Conservation (phyloP, 176 grass and related monocot species). For the Saccharum officinarum region DNA sequence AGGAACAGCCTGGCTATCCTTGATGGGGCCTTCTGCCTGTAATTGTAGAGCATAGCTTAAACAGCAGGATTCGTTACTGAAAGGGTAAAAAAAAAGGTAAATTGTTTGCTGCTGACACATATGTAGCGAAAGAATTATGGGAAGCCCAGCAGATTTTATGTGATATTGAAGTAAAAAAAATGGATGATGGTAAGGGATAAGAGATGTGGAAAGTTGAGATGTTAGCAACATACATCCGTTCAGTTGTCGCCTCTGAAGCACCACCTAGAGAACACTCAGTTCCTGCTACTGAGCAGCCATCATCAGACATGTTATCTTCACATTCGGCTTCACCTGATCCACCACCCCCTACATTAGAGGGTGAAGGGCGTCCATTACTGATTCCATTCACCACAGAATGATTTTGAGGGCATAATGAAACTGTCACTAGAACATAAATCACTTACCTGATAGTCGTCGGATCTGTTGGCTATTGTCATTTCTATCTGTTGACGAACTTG, state of each 20-base stretch:
- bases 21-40: constrained; percentile 63
- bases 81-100: background rate
- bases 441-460: constrained; percentile 36
- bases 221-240: constrained; percentile 35
- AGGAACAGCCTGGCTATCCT: constrained; percentile 57
- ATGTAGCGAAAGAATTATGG: background rate
- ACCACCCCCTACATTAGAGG: constrained; percentile 26
- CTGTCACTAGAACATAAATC: constrained; percentile 16
- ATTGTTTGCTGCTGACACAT: background rate
- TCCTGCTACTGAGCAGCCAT: constrained; percentile 62
- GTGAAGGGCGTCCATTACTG: constrained; percentile 17
- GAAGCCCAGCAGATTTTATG: background rate
- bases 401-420: constrained; percentile 29
- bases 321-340: constrained; percentile 51
- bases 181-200: background rate
- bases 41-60: constrained; percentile 33
- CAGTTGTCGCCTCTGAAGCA: constrained; percentile 53
- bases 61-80: background rate
- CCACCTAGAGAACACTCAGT: constrained; percentile 62
- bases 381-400: constrained; percentile 35
- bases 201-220: no score
- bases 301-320: constrained; percentile 80
- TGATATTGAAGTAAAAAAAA: background rate
- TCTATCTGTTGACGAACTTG: constrained; percentile 41
- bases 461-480: constrained; percentile 41